These are phyloP conservation scores for Cladochytrium tenue DNA, from an alignment of 371 early-diverging fungal genomes.

Conservation along the genomic window DNA sequence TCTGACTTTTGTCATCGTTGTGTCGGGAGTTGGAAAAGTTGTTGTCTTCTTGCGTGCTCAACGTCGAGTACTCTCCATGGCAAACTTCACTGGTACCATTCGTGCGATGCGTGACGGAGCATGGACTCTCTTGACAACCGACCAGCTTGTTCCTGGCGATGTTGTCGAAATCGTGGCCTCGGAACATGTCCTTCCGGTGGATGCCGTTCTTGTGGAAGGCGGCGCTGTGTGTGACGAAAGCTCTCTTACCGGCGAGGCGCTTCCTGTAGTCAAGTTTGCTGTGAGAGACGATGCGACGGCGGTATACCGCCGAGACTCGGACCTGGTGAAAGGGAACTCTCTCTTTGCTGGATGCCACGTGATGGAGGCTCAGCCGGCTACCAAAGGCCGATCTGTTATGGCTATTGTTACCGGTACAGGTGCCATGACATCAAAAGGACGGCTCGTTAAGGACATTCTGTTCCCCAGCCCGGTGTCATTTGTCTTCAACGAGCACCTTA, in stretches of 20 bases:
- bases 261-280: conserved; percentile 81
- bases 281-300: conserved; percentile 47
- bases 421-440: conserved; percentile 73
- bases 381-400: conserved; percentile 30
- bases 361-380: conserved; percentile 46
- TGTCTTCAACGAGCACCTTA: conserved; percentile 73
- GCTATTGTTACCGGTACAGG: conserved; percentile 73
- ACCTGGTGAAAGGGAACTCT: conserved; percentile 55
- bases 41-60: conserved; percentile 65
- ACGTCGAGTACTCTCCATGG: conserved; percentile 53
- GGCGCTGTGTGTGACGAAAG: conserved; percentile 73
- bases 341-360: conserved; percentile 67
- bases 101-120: conserved; percentile 57
- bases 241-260: conserved; percentile 74
- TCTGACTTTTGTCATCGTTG: conserved; percentile 67
- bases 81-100: conserved; percentile 28
- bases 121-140: conserved; percentile 57
- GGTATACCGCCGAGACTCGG: conserved; percentile 24
- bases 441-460: conserved; percentile 74
- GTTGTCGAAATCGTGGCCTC: conserved; percentile 55
- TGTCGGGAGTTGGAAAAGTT: conserved; percentile 73
- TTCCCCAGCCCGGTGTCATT: conserved; percentile 67
- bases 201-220: conserved; percentile 68
- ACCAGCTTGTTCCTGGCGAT: conserved; percentile 73
- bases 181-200: conserved; percentile 64